Conservation (phyloP, 805 yeast genomes). For the Wickerhamiella kazuoi region DNA sequence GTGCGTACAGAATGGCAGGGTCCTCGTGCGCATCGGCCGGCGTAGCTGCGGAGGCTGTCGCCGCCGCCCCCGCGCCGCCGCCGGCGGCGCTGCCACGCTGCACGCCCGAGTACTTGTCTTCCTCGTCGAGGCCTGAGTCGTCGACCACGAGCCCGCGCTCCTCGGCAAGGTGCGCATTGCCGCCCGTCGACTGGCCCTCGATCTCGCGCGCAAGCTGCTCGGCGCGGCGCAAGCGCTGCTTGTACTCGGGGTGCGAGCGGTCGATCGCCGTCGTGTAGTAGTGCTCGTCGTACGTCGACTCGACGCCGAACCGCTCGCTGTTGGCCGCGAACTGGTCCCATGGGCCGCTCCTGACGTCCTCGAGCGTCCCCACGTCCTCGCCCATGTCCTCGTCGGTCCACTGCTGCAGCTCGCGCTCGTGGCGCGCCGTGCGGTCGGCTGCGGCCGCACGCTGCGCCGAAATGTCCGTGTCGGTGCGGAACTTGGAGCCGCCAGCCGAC, state of each 20-base stretch:
- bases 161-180: constrained; percentile 72
- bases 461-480: constrained; percentile 78
- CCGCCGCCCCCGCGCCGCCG: background rate
- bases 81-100: constrained; percentile 26
- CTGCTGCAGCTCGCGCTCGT: constrained; percentile 56
- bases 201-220: constrained; percentile 70
- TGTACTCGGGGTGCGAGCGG: constrained; percentile 55
- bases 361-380: constrained; percentile 7
- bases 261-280: constrained; percentile 68
- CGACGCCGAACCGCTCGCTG: constrained; percentile 73
- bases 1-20: constrained; percentile 47
- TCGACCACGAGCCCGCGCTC: constrained; percentile 68
- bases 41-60: background rate
- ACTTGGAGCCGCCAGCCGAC: constrained; percentile 15
- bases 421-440: constrained; percentile 15
- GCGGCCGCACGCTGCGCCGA: constrained; percentile 23
- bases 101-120: constrained; percentile 90
- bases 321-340: constrained; percentile 98
- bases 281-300: constrained; percentile 68
- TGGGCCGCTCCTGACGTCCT: constrained; percentile 14
- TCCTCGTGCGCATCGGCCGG: constrained; percentile 24
- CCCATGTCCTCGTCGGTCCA: constrained; percentile 60
- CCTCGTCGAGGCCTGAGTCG: constrained; percentile 84
- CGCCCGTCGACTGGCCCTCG: constrained; percentile 43
- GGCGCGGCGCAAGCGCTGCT: constrained; percentile 48